phyloP scores from a whole-genome alignment of 306 rosid species.

The Abrus pulchellus region DNA sequence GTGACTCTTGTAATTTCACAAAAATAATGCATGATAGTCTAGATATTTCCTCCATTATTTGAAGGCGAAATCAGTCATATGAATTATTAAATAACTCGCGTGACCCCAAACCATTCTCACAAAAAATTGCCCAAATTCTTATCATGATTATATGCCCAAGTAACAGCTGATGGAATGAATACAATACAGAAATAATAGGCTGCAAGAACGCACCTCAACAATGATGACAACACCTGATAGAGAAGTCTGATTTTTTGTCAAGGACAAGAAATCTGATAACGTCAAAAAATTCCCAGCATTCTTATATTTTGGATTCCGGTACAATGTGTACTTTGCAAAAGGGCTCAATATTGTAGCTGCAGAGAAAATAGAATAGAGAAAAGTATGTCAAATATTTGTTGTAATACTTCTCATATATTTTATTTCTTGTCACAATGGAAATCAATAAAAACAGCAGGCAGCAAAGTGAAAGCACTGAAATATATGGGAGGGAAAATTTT shows the following conservation, averaged over 20 bases:
- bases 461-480: slow-evolving; percentile 24
- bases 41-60: slow-evolving; percentile 19
- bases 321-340: slow-evolving; percentile 36
- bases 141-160: slow-evolving; percentile 14
- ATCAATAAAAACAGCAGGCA: slow-evolving; percentile 30
- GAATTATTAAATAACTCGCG: slow-evolving; percentile 13
- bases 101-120: slow-evolving; percentile 31
- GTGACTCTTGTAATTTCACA: not conserved
- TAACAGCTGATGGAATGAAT: slow-evolving; percentile 18
- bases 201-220: slow-evolving; percentile 70
- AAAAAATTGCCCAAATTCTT: slow-evolving; percentile 11
- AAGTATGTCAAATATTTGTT: slow-evolving; percentile 45
- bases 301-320: slow-evolving; percentile 68
- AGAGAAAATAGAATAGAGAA: slow-evolving; percentile 37
- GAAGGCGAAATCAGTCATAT: slow-evolving; percentile 31
- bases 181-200: slow-evolving; percentile 1
- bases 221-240: slow-evolving; percentile 75
- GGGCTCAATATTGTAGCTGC: slow-evolving; percentile 81
- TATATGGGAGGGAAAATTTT: slow-evolving; percentile 9
- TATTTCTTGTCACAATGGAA: slow-evolving; percentile 7
- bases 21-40: not conserved
- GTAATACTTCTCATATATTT: slow-evolving; percentile 13
- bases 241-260: slow-evolving; percentile 72
- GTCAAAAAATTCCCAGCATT: slow-evolving; percentile 59
- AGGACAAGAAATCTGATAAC: slow-evolving; percentile 76